Evolutionary conservation across 306 rosid species (phyloP).

Genomic region (Cotoneaster glaucophyllus): DNA sequence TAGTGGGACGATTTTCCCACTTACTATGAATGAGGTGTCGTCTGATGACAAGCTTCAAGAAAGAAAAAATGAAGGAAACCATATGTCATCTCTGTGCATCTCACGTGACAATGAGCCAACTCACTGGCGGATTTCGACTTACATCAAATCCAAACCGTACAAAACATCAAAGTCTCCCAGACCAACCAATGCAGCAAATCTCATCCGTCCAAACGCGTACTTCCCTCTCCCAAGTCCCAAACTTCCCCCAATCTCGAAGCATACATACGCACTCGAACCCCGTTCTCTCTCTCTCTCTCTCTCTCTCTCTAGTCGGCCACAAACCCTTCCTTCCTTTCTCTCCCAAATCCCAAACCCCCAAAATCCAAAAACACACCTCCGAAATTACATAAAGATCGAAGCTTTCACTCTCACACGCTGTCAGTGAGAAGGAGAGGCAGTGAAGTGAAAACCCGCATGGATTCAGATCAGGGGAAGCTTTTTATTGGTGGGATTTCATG

Average conservation of each 20-base stretch:
- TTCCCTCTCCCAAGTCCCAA: background rate
- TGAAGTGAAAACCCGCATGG: conserved; percentile 40
- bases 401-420: background rate
- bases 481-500: conserved; percentile 96
- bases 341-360: background rate
- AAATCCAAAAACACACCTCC: background rate
- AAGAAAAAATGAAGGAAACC: background rate
- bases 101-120: conserved; percentile 12
- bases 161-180: background rate
- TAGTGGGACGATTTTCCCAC: too few species aligned
- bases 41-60: too few species aligned
- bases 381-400: background rate
- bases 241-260: background rate
- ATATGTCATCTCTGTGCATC: background rate
- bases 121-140: background rate
- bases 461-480: conserved; percentile 84
- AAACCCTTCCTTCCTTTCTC: conserved; percentile 21
- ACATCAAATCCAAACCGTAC: conserved; percentile 10
- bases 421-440: background rate
- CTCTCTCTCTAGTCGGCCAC: conserved; percentile 39
- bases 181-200: conserved; percentile 10
- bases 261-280: too few species aligned
- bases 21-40: too few species aligned
- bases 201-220: conserved; percentile 31
- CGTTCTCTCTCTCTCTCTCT: background rate